Conservation (phyloP, 106 monocot species). For the Platanthera zijinensis region DNA sequence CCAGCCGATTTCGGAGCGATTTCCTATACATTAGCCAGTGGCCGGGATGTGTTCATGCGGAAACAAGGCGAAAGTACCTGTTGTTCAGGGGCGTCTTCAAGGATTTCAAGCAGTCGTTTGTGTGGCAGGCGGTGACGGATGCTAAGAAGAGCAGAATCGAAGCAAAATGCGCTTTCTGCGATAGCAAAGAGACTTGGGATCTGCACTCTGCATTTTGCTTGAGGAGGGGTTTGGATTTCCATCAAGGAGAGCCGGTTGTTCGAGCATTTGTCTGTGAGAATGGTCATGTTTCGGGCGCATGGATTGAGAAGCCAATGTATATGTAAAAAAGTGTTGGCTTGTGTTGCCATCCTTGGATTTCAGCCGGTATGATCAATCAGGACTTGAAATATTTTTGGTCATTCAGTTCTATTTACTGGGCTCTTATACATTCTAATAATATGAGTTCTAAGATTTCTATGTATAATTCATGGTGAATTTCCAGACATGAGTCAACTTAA, state of each 20-base stretch:
- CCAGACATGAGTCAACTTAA: no score
- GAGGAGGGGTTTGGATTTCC: constrained; percentile 12
- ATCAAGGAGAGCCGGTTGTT: constrained; percentile 5
- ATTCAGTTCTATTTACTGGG: background rate
- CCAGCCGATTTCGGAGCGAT: constrained; percentile 8
- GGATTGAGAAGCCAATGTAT: constrained; percentile 13
- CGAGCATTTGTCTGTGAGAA: constrained; percentile 9
- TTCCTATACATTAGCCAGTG: constrained; percentile 7
- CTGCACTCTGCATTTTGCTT: constrained; percentile 10
- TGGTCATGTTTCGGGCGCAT: constrained; percentile 10
- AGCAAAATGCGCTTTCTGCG: constrained; percentile 6
- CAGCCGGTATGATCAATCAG: background rate
- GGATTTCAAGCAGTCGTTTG: background rate
- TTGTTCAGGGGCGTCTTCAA: constrained; percentile 4
- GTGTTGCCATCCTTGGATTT: background rate
- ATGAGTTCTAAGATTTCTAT: background rate
- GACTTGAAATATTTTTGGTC: background rate
- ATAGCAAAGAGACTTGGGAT: constrained; percentile 10
- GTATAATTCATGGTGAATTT: background rate
- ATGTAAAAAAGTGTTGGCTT: background rate
- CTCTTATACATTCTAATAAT: background rate
- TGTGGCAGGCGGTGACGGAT: constrained; percentile 6
- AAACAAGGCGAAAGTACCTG: constrained; percentile 1
- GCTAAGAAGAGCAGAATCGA: constrained; percentile 4
- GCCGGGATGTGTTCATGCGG: constrained; percentile 4